Evolutionary conservation across 306 rosid species (phyloP), one percentile per base, ranked within the genome.

Genomic region (Vachellia collinsii): DNA sequence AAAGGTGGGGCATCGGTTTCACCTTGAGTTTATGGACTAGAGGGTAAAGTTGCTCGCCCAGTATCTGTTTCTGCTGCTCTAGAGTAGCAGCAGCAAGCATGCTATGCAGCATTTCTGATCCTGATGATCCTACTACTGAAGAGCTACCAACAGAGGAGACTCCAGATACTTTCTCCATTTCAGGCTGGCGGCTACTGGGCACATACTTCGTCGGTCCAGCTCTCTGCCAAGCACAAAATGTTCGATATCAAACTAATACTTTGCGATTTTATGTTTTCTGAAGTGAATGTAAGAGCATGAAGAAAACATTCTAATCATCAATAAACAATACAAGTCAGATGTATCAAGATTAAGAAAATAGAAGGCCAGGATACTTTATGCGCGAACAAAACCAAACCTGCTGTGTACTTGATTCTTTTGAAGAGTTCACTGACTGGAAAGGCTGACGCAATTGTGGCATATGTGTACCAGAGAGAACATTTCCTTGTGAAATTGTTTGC

Each of bases 21-120:
- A 90, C 97, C 94, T 87, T 86, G 72, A 87, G 85, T 77, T 92
- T 91, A 25, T 81, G 82, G 66, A 94, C 91, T 10, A 91, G 88
- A 61, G 86, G 88, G 77, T 86, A 91, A 42, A 94, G 91, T 78
- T 66, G 93, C 85, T 91, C 91, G 43, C 98, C 97, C 9, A 94
- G 92, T 77, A 92, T 87, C 78, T 91, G 90, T 73, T 94, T 92
- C 89, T 88, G 97, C 88, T 90, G 88, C 82, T 91, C 90, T 22
- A 88, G 90, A 88, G 91, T 43, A 81, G 94, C 92, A 69, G 90
- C 86, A 74, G 94, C 88, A 73, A 92, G 97, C 93, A 84, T 76
- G 89, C 90, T 86, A 83, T 93, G 93, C 71, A 91, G 83, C 85
- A 87, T 85, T 84, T 87, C 92, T 74, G 93, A 80, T 58, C 87